A percentile compares a stretch with the other conserved stretches of the same genome.
Evolutionary conservation across 805 yeast species (phyloP).

Genomic region (Phaffomyces thermotolerans): DNA sequence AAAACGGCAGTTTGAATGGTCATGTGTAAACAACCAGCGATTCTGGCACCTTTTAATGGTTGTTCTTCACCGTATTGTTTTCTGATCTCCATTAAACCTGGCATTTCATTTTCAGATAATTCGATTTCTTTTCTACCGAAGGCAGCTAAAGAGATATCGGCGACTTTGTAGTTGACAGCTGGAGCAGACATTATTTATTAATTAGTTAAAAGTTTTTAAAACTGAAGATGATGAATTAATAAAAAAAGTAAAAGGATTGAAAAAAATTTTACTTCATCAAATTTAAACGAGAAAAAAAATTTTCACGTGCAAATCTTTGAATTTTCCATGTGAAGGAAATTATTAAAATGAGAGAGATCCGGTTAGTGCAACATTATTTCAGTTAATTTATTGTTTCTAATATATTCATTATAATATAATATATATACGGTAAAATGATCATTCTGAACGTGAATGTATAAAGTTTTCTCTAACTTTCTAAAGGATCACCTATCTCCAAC

Average conservation of each 20-base stretch:
- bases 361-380: no score
- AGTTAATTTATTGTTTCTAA: neutral
- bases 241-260: no score
- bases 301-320: neutral
- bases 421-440: neutral
- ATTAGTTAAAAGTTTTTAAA: neutral
- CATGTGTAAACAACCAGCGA: conserved; percentile 99
- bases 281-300: neutral
- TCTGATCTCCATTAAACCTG: conserved; percentile 98
- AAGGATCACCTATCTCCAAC: conserved; percentile 15
- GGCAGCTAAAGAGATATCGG: conserved; percentile 97
- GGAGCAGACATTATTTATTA: conserved; percentile 44
- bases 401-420: neutral
- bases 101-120: conserved; percentile 98
- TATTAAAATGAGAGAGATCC: neutral
- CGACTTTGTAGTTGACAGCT: conserved; percentile 82
- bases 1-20: conserved; percentile 98
- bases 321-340: neutral
- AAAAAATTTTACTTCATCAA: no score
- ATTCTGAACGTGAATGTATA: neutral
- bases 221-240: no score
- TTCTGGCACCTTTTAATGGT: conserved; percentile 97
- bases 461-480: conserved; percentile 3
- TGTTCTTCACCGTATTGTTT: conserved; percentile 82
- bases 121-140: conserved; percentile 99